Evolutionary conservation across 345 rosid species (phyloP).

Genomic region (Erodium maritimum): DNA sequence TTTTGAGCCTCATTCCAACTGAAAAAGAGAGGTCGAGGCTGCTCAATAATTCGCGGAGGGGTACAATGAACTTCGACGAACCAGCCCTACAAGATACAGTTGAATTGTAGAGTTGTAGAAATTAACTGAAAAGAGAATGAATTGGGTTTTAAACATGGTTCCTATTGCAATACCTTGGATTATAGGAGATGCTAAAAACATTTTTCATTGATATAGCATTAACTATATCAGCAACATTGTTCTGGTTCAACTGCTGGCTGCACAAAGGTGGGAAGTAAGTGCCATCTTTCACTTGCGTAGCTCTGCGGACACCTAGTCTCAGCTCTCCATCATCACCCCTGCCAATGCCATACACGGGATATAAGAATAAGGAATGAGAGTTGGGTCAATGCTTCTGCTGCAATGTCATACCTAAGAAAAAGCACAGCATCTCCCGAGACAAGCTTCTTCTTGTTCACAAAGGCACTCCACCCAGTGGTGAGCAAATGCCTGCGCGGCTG

Average conservation of each 20-base stretch:
- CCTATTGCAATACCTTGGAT: slow-evolving; percentile 54
- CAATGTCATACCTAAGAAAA: slow-evolving; percentile 54
- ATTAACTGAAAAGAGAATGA: background rate
- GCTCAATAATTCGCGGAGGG: slow-evolving; percentile 57
- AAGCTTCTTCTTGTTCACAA: slow-evolving; percentile 94
- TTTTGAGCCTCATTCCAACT: slow-evolving; percentile 83
- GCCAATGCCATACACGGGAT: slow-evolving; percentile 27
- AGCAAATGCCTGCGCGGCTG: slow-evolving; percentile 99
- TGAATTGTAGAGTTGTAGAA: background rate
- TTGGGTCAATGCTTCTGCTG: background rate
- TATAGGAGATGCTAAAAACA: slow-evolving; percentile 67
- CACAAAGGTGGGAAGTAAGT: slow-evolving; percentile 32
- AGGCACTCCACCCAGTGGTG: slow-evolving; percentile 98
- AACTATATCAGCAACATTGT: slow-evolving; percentile 47
- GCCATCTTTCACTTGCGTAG: slow-evolving; percentile 56
- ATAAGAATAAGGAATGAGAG: background rate
- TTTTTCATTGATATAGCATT: slow-evolving; percentile 50
- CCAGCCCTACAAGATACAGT: slow-evolving; percentile 35
- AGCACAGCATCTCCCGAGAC: slow-evolving; percentile 99
- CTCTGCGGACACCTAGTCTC: slow-evolving; percentile 89
- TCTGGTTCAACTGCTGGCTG: slow-evolving; percentile 44
- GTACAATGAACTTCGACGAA: slow-evolving; percentile 65
- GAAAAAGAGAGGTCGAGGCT: slow-evolving; percentile 53
- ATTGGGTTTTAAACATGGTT: background rate
- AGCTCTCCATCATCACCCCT: slow-evolving; percentile 94